Percentiles rank a stretch among this genome's conserved stretches.
Evolutionary conservation across 2,329 filamentous ascomycete genomes (phyloP).

Genomic region (Epicoccum nigrum): DNA sequence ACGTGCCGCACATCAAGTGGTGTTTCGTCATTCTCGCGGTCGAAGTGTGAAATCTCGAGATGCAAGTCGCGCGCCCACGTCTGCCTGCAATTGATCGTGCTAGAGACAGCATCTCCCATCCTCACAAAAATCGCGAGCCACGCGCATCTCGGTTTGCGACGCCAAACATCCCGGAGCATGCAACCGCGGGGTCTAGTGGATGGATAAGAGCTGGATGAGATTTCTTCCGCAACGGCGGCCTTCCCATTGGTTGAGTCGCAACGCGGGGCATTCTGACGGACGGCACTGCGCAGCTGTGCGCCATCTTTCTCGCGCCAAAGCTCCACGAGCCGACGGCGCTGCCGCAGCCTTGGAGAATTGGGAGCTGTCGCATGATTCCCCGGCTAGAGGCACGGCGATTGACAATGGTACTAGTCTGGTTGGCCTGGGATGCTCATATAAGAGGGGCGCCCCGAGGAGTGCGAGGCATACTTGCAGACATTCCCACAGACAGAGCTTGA

Average conservation of each 20-base stretch:
- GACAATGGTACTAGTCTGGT: slow-evolving; percentile 27
- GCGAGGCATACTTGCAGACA: background rate
- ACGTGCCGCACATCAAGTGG: slow-evolving; percentile 90
- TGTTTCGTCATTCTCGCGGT: slow-evolving; percentile 69
- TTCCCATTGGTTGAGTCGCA: slow-evolving; percentile 63
- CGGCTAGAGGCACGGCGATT: slow-evolving; percentile 34
- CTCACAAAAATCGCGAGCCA: slow-evolving; percentile 1
- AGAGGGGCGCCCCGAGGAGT: slow-evolving; percentile 20
- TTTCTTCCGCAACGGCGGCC: slow-evolving; percentile 26
- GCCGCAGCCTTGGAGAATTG: slow-evolving; percentile 22
- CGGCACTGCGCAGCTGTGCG: slow-evolving; percentile 28
- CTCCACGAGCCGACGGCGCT: slow-evolving; percentile 27
- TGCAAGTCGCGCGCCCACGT: background rate
- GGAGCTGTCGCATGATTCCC: slow-evolving; percentile 26
- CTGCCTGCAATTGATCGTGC: slow-evolving; percentile 10
- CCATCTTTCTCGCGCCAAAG: slow-evolving; percentile 10
- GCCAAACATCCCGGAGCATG: slow-evolving; percentile 16
- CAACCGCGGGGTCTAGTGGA: background rate
- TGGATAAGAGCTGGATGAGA: slow-evolving; percentile 29
- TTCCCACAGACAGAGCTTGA: background rate
- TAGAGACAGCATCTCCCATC: slow-evolving; percentile 9
- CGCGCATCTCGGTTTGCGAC: slow-evolving; percentile 20
- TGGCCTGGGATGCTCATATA: slow-evolving; percentile 24
- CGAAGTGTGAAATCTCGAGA: slow-evolving; percentile 5
- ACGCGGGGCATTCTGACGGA: slow-evolving; percentile 31